Base-by-base conservation (phyloP, 2,329 filamentous ascomycete genomes). In the Cercospora canescens region DNA sequence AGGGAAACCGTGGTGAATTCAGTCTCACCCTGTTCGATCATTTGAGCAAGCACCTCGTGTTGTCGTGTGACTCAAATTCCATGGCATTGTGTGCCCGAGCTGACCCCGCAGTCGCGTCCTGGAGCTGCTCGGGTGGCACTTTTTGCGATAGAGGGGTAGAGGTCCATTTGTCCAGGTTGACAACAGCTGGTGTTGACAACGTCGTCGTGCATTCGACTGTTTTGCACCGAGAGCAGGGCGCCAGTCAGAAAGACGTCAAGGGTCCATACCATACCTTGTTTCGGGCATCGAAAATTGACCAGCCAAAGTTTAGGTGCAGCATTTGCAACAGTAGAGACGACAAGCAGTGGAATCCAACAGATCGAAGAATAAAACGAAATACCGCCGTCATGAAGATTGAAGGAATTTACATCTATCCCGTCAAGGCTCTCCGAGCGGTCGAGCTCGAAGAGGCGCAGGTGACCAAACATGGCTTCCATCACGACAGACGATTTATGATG, bases 341-440 rank as follows among this genome's bases (percentile, higher is more conserved):
- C 16, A 28, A 26, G 45, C 24, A 52, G 7, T 52, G 14, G 45
- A 21, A 52, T 16, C 16, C 24, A 52, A 28, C 24, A 52, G 45
- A 6, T 8, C 24, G 16, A 6, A 21, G 45, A 52, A 35, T 28
- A 32, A 32, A 16, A 18, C 16, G 30, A 56, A 35, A 32, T 28
- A 21, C 52, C 28, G 52, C 41, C 64, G 69, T 6, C 16, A 75
- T 76, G 73, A 72, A 73, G 37, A 69, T 76, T 32, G 66, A 69
- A 52, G 70, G 82, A 77, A 78, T 84, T 14, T 81, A 81, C 64
- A 76, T 79, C 6, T 84, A 84, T 65, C 82, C 82, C 2, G 81
- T 84, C 74, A 84, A 84, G 70, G 80, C 81, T 14, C 74, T 83
- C 6, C 78, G 81, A 16, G 76, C 73, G 2, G 75, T 79, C 5